Percentiles rank a stretch among this genome's conserved stretches.
These are phyloP conservation scores for Stylonectria norvegica DNA, from an alignment of 2,329 filamentous ascomycete species.

Conservation along the genomic window DNA sequence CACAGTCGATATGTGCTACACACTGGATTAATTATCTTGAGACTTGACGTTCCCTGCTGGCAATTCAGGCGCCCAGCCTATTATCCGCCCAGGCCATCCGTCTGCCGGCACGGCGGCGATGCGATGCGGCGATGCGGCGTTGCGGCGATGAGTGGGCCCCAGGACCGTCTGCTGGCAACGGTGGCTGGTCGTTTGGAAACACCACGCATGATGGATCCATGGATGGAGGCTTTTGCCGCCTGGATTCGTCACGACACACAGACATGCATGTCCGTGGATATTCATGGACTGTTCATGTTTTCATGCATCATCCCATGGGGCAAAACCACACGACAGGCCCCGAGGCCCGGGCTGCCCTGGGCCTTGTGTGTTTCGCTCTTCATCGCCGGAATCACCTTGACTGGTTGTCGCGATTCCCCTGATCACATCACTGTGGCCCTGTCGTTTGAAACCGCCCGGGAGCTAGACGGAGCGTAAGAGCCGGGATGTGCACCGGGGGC, in stretches of 20 bases:
- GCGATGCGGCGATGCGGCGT: neutral
- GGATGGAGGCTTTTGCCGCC: slow-evolving; percentile 7
- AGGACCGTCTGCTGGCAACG: slow-evolving; percentile 7
- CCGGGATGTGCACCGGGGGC: slow-evolving; percentile 1
- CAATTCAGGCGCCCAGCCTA: too few species aligned
- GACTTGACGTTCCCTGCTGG: neutral
- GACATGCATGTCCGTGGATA: too few species aligned
- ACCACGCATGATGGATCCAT: slow-evolving; percentile 13
- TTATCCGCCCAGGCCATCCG: too few species aligned
- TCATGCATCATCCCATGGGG: too few species aligned
- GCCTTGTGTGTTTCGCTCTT: slow-evolving; percentile 20
- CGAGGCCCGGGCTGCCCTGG: too few species aligned
- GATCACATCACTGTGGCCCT: slow-evolving; percentile 1
- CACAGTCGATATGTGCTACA: neutral
- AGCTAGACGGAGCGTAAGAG: too few species aligned
- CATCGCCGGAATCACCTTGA: slow-evolving; percentile 9
- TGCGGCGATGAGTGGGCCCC: too few species aligned
- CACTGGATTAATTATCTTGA: neutral
- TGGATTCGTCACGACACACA: slow-evolving; percentile 21
- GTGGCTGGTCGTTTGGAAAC: slow-evolving; percentile 15
- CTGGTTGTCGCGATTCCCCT: slow-evolving; percentile 3
- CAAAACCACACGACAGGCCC: too few species aligned
- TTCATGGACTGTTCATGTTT: too few species aligned
- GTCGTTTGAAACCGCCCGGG: slow-evolving; percentile 14
- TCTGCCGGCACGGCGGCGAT: neutral